Evolutionary conservation across 768 basidiomycete species (phyloP).

Genomic region (Lentinula aciculospora): DNA sequence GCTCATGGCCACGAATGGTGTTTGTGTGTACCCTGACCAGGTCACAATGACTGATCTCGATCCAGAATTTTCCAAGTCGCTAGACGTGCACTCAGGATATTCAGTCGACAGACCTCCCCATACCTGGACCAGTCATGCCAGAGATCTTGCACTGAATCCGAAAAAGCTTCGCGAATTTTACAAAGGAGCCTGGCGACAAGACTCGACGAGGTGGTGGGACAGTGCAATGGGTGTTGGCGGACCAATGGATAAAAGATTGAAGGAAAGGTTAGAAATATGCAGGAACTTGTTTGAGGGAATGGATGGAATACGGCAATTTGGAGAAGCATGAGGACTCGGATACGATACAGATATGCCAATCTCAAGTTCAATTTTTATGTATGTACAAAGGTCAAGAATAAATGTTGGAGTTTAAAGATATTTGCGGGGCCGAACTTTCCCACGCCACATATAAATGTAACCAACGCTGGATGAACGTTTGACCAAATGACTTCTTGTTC

Average conservation of each 20-base stretch:
- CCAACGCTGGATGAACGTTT: no score
- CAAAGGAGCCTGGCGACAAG: constrained; percentile 55
- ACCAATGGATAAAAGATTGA: constrained; percentile 34
- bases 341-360: neutral
- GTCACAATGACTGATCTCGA: constrained; percentile 1
- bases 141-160: constrained; percentile 22
- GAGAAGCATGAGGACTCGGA: neutral
- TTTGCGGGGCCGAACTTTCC: no score
- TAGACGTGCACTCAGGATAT: constrained; percentile 27
- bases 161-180: constrained; percentile 33
- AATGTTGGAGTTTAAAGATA: no score
- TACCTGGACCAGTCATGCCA: constrained; percentile 38
- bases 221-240: constrained; percentile 37
- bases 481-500: no score
- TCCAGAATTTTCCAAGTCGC: constrained; percentile 4
- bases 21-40: constrained; percentile 23
- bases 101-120: constrained; percentile 42
- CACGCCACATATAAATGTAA: no score
- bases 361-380: no score
- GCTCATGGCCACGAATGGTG: constrained; percentile 56
- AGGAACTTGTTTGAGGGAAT: constrained; percentile 29
- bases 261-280: constrained; percentile 26
- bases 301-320: constrained; percentile 18
- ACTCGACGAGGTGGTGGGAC: constrained; percentile 70
- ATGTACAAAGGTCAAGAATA: no score